A percentile compares a stretch with the other conserved stretches of the same genome.
These are phyloP conservation scores for Cryoendolithus antarcticus DNA, from an alignment of 2,329 filamentous ascomycete genomes.

Conservation along the genomic window DNA sequence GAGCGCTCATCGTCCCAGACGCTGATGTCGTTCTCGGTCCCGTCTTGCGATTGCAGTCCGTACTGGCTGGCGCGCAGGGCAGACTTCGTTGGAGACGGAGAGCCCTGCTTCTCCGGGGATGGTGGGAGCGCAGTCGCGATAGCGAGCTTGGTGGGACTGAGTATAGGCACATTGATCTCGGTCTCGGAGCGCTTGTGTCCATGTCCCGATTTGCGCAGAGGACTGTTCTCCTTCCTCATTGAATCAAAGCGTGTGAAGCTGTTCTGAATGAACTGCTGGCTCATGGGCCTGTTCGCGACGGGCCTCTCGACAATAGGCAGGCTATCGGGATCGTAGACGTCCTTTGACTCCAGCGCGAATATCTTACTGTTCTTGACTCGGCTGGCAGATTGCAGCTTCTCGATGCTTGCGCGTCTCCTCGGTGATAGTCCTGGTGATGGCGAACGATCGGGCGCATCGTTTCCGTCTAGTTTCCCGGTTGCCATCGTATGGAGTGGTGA, in stretches of 20 bases:
- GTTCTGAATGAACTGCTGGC: constrained; percentile 55
- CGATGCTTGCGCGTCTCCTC: constrained; percentile 77
- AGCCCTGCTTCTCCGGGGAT: constrained; percentile 52
- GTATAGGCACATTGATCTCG: constrained; percentile 46
- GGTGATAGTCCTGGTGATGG: constrained; percentile 45
- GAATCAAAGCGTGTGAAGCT: constrained; percentile 50
- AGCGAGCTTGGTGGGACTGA: constrained; percentile 40
- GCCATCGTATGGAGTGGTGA: constrained; percentile 59
- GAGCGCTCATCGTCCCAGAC: constrained; percentile 55
- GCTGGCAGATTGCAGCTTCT: constrained; percentile 87
- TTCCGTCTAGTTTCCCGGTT: constrained; percentile 49
- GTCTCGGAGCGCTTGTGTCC: constrained; percentile 40
- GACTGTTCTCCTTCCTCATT: constrained; percentile 26
- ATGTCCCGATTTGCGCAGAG: constrained; percentile 14
- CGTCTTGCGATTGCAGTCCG: constrained; percentile 38
- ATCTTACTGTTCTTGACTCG: constrained; percentile 98
- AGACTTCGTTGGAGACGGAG: constrained; percentile 74
- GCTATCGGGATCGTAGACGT: constrained; percentile 78
- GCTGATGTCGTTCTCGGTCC: constrained; percentile 55
- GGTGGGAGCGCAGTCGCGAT: constrained; percentile 16
- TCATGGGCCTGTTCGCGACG: constrained; percentile 47
- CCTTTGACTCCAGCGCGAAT: constrained; percentile 81
- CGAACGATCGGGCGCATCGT: constrained; percentile 46
- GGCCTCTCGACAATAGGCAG: constrained; percentile 71
- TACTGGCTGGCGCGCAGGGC: constrained; percentile 56